Evolutionary conservation across 176 grass and related monocot species (phyloP), one percentile per base, ranked within the genome.

Genomic region (Lolium multiflorum): DNA sequence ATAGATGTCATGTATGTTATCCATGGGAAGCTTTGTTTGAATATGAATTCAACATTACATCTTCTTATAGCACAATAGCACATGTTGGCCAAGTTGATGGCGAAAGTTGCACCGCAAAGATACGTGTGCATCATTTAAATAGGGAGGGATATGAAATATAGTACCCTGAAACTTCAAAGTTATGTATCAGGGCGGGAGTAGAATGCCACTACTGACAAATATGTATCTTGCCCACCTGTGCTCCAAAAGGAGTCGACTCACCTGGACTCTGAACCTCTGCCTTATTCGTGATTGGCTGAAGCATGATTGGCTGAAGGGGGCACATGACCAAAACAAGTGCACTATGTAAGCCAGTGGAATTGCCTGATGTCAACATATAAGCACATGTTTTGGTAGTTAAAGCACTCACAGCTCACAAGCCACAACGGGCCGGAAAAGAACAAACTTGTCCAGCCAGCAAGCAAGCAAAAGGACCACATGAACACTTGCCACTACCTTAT

Each of bases 401-500:
- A 31, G 26, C 31, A 6, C 13, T 14, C 31, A 1, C 31, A 35
- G n/a, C n/a, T n/a, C n/a, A n/a, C n/a, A 0, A 2, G 31, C 70
- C 50, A 43, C n/a, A n/a, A 15, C n/a, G 35, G 49, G 51, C 17
- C 18, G 10, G 17, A 67, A 57, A 48, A 15, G 74, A 68, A 7
- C 46, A 25, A 6, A 28, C 7, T 51, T 65, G 35, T n/a, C 44
- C 52, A 44, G 28, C 44, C 52, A 44, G 28, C 48, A 39, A 39
- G 48, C 65, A 18, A 76, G 39, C 26, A 28, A 59, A 91, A 85
- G 50, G 64, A 18, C 69, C 77, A 81, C 85, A 81, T 11, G 38
- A 24, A 49, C 70, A 71, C 74, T 76, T 10, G 47, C 13, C 51
- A 77, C 59, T 28, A 84, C n/a, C 16, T 64, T 22, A 76, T 39